These are phyloP conservation scores for Ramalina intermedia DNA, from an alignment of 495 filamentous ascomycete genomes.

Conservation along the genomic window DNA sequence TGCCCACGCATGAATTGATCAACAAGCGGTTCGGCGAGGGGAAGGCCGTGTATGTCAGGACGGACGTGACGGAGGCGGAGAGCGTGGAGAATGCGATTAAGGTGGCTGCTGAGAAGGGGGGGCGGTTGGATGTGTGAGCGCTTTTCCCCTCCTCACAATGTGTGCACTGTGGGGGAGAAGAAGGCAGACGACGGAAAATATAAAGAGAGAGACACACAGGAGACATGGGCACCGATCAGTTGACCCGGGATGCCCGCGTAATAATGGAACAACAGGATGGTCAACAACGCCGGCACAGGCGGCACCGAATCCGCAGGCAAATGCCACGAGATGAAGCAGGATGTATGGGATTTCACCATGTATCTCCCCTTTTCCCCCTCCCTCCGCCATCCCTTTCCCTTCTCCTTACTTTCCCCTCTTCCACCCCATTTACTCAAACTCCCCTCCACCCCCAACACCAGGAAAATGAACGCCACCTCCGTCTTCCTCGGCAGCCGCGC, in stretches of 20 bases:
- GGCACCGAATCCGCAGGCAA: slow-evolving; percentile 14
- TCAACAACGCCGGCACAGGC: slow-evolving; percentile 39
- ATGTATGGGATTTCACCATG: slow-evolving; percentile 28
- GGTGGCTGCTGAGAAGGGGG: slow-evolving; percentile 23
- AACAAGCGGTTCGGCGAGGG: slow-evolving; percentile 20
- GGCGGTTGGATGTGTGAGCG: slow-evolving; percentile 32
- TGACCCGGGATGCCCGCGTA: background rate
- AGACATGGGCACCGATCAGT: no score
- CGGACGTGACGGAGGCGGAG: slow-evolving; percentile 27
- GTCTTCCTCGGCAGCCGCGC: slow-evolving; percentile 37
- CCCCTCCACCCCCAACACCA: background rate
- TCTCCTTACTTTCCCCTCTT: background rate
- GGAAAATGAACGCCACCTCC: slow-evolving; percentile 25
- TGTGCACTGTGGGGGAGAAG: no score
- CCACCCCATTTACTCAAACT: background rate
- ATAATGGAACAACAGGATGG: slow-evolving; percentile 19
- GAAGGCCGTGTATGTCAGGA: slow-evolving; percentile 27
- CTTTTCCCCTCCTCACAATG: background rate
- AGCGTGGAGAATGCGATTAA: slow-evolving; percentile 26
- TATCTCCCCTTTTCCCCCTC: background rate
- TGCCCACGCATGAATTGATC: slow-evolving; percentile 29
- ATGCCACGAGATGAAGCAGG: slow-evolving; percentile 26
- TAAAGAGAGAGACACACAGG: no score
- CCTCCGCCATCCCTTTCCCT: background rate
- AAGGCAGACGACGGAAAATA: no score